Percentiles rank a stretch among this genome's conserved stretches.
Conservation (phyloP, 176 grass and related monocot genomes). For the Rhynchospora pubera region DNA sequence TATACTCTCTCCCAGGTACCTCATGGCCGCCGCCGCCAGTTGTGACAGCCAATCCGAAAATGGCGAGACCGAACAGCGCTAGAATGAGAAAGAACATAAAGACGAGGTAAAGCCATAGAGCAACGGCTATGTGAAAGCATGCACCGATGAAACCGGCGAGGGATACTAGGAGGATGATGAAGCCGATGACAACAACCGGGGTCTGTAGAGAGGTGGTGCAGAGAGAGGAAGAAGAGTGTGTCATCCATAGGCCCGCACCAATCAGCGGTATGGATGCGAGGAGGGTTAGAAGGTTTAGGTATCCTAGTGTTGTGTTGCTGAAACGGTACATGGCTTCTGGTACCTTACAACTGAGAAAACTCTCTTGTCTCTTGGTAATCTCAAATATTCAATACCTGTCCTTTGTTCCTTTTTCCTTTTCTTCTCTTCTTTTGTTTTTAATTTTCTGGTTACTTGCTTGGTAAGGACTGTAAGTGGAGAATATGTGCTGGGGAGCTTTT, state of each 20-base stretch:
- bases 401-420: not conserved
- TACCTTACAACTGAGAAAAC: slow-evolving; percentile 19
- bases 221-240: slow-evolving; percentile 31
- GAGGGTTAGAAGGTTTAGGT: slow-evolving; percentile 70
- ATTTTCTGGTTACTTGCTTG: not conserved
- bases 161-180: slow-evolving; percentile 67
- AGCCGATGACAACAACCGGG: slow-evolving; percentile 55
- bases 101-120: slow-evolving; percentile 68
- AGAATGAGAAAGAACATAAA: slow-evolving; percentile 52
- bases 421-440: not conserved
- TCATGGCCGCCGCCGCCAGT: slow-evolving; percentile 38
- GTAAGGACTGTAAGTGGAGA: slow-evolving; percentile 18
- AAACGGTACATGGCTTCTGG: slow-evolving; percentile 28
- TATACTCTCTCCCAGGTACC: slow-evolving; percentile 51
- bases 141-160: slow-evolving; percentile 57
- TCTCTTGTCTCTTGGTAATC: not conserved
- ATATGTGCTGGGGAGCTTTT: slow-evolving; percentile 1
- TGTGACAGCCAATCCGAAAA: slow-evolving; percentile 52
- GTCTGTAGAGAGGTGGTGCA: slow-evolving; percentile 59
- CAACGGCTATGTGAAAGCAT: slow-evolving; percentile 56
- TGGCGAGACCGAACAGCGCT: slow-evolving; percentile 35
- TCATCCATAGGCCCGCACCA: slow-evolving; percentile 64
- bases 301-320: slow-evolving; percentile 69
- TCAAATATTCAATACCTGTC: not conserved
- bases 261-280: slow-evolving; percentile 69